phyloP scores from a whole-genome alignment of 2,329 filamentous ascomycete species.

The Epichloe scottii region DNA sequence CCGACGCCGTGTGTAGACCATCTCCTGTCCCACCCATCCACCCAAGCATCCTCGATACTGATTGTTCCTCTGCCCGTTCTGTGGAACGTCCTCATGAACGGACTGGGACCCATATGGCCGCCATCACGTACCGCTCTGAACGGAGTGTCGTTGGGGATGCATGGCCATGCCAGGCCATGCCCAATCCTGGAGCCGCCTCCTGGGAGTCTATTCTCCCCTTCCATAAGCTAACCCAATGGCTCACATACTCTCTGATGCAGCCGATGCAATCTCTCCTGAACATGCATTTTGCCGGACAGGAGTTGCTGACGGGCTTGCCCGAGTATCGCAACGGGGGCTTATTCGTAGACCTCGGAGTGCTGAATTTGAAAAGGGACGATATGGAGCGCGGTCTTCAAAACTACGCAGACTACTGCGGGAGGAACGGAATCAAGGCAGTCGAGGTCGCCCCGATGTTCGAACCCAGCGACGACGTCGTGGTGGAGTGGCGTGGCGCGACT shows the following conservation, averaged over 20 bases:
- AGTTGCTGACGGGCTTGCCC: conserved; percentile 75
- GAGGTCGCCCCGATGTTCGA: conserved; percentile 48
- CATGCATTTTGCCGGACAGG: conserved; percentile 67
- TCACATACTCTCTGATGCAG: conserved; percentile 86
- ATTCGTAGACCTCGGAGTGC: conserved; percentile 70
- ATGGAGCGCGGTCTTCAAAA: conserved; percentile 54
- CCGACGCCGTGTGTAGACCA: conserved; percentile 47
- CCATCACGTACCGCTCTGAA: conserved; percentile 75
- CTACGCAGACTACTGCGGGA: conserved; percentile 53
- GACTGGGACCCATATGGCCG: conserved; percentile 81
- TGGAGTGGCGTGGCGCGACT: conserved; percentile 54
- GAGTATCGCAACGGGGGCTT: conserved; percentile 90
- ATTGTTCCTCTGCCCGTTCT: conserved; percentile 78
- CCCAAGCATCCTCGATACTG: conserved; percentile 76
- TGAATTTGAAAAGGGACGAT: conserved; percentile 62
- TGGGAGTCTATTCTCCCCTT: conserved; percentile 81
- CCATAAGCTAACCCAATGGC: conserved; percentile 91
- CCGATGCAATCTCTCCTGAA: conserved; percentile 74
- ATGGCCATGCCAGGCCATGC: conserved; percentile 82
- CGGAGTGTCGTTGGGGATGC: conserved; percentile 77
- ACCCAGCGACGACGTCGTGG: conserved; percentile 46
- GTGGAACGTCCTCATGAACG: conserved; percentile 84
- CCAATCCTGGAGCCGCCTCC: conserved; percentile 36
- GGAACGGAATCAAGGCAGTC: conserved; percentile 51
- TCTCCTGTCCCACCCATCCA: conserved; percentile 81